Evolutionary conservation across 257 asterid species (phyloP).

Genomic region (Echites panduratus): DNA sequence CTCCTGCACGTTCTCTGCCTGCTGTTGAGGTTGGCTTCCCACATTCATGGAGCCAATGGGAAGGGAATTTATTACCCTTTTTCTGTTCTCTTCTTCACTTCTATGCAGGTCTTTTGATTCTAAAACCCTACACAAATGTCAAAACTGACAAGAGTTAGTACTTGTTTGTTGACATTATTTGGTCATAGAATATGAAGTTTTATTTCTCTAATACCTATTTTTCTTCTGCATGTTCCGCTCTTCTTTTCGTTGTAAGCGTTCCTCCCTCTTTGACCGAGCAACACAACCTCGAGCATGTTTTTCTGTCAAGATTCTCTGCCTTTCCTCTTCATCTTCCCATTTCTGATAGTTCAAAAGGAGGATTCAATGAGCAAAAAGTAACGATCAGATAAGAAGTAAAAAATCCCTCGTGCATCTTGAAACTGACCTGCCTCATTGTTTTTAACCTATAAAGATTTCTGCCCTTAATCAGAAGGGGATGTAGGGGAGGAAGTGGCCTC

Average conservation of each 20-base stretch:
- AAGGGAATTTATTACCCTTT: slow-evolving; percentile 10
- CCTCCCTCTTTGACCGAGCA: slow-evolving; percentile 66
- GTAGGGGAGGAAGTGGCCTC: slow-evolving; percentile 76
- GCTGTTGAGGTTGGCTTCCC: slow-evolving; percentile 14
- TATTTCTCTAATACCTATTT: slow-evolving; percentile 35
- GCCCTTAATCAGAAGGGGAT: slow-evolving; percentile 86
- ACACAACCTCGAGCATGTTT: slow-evolving; percentile 78
- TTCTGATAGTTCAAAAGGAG: slow-evolving; percentile 28
- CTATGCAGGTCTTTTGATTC: slow-evolving; percentile 15
- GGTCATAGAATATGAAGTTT: no score
- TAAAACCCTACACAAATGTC: slow-evolving; percentile 21
- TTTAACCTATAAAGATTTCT: slow-evolving; percentile 77
- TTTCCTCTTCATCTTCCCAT: slow-evolving; percentile 75
- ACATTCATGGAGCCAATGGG: slow-evolving; percentile 16
- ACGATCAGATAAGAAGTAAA: slow-evolving; percentile 6
- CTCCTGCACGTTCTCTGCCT: slow-evolving; percentile 9
- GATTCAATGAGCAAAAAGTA: not conserved
- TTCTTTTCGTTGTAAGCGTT: slow-evolving; percentile 51
- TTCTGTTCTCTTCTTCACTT: slow-evolving; percentile 14
- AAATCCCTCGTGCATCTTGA: not conserved
- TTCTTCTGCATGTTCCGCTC: slow-evolving; percentile 30
- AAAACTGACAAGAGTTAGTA: slow-evolving; percentile 10
- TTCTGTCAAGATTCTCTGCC: slow-evolving; percentile 53
- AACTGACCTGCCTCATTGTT: slow-evolving; percentile 75
- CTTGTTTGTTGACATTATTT: no score